Base-by-base conservation (phyloP, 2,329 filamentous ascomycete genomes). In the Madurella fahalii region DNA sequence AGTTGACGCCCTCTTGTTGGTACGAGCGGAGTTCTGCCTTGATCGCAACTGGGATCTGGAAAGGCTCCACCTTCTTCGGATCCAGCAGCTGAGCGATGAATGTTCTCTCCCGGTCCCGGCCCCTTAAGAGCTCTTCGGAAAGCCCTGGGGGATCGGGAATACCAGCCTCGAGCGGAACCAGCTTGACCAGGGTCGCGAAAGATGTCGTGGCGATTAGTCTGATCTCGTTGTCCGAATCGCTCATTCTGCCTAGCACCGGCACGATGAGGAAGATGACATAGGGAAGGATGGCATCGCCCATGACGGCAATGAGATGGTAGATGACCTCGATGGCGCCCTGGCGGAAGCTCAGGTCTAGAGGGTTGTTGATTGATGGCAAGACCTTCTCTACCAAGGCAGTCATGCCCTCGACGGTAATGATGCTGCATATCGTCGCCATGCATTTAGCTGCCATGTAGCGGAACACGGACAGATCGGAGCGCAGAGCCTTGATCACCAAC, bases 211-310 rank as follows among this genome's bases (percentile, higher is more conserved):
- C 91, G 52, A 99, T 87, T 7, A 97, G 80, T 51, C 94, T 87
- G 51, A 99, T 89, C 67, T 97, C 94, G 60, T 95, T 93, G 68
- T 99, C 93, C 0, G 93, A 95, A 69, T 99, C 94, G 68, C 94
- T 97, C 94, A 99, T 99, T 43, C 94, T 86, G 51, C 94, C 94
- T 48, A 99, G 80, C 4, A 99, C 94, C 13, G 94, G 94, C 12
- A 97, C 95, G 56, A 99, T 95, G 61, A 99, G 83, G 83, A 99
- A 99, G 65, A 99, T 96, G 59, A 99, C 94, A 66, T 99, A 99
- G 2, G 95, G 94, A 31, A 99, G 74, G 54, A 99, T 99, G 39
- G 84, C 82, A 68, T 97, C 94, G 58, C 95, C 94, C 94, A 99
- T 99, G 49, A 96, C 92, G 57, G 95, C 90, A 60, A 99, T 99